Base-by-base conservation (phyloP, 495 filamentous ascomycete genomes). In the Penicillium steckii region DNA sequence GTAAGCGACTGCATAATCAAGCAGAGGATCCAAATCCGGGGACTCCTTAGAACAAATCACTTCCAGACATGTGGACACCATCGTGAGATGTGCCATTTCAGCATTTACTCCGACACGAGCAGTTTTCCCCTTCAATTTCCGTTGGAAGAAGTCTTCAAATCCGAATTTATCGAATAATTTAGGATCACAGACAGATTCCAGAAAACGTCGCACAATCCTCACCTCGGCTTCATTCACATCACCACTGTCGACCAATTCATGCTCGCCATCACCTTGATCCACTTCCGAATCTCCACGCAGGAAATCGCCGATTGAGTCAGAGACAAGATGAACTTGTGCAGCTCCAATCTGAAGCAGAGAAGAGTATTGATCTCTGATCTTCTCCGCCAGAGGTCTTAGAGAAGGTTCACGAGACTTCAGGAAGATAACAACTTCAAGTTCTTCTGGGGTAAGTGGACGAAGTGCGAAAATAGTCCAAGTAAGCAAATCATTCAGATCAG, bases 111-210 rank as follows among this genome's bases (percentile, higher is more conserved):
- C 50, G 6, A 57, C 32, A 6, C 38, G 50, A 24, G 38, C 58
- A 3, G 46, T 45, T 3, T 47, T 61, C 2, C 50, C 50, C 12
- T 50, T 57, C 17, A 61, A 32, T 32, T 61, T 61, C 21, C 47
- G 54, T 29, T 61, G 44, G 32, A 61, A 61, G 35, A 61, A 61
- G 0, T 51, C 54, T 9, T 61, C 54, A n/a, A 61, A 61, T 0
- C 47, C 58, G 15, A 61, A 61, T 32, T 50, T 61, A 7, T 32
- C 38, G 27, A 61, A 61, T 24, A 61, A 18, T 4, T 47, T 57
- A 5, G 42, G 24, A 19, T 61, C 58, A 18, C 58, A 61, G 8
- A 61, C 50, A 0, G 50, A 55, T 8, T 61, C 58, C 6, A 61
- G 25, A 22, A 61, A 57, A 21, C 54, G 43, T 6, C 50, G 43